Conservation (phyloP, 129 eudicot genomes). For the Sambucus nigra region DNA sequence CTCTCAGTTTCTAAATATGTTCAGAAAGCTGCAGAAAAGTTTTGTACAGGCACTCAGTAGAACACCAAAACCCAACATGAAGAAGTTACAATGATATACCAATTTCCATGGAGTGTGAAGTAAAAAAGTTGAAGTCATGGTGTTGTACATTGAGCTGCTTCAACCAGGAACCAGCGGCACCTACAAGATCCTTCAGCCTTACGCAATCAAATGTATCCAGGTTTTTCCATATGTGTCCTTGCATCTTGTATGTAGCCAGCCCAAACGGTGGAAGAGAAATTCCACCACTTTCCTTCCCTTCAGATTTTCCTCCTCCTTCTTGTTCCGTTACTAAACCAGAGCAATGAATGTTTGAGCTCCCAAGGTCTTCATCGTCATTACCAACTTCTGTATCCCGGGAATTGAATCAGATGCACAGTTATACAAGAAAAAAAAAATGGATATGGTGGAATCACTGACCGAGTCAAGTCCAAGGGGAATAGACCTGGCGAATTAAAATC, state of each 20-base stretch:
- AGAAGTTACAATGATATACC: neutral
- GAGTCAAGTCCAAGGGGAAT: too few species aligned
- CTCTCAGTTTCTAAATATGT: neutral
- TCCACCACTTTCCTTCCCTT: constrained; percentile 4
- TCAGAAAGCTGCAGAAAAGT: too few species aligned
- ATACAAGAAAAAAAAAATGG: too few species aligned
- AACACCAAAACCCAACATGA: neutral
- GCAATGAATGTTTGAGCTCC: neutral
- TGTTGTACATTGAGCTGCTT: constrained; percentile 34
- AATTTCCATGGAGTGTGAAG: constrained; percentile 8
- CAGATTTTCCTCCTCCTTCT: neutral
- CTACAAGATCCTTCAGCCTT: constrained; percentile 26
- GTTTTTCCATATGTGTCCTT: constrained; percentile 33
- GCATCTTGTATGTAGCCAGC: constrained; percentile 39
- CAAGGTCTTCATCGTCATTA: neutral
- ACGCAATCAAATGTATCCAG: constrained; percentile 14
- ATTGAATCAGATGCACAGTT: too few species aligned
- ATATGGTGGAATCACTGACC: too few species aligned
- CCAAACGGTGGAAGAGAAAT: constrained; percentile 43
- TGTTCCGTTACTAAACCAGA: neutral
- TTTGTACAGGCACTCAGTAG: too few species aligned
- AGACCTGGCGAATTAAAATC: neutral
- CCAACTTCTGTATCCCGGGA: neutral
- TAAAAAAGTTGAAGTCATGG: constrained; percentile 40
- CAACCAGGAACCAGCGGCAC: constrained; percentile 46